Evolutionary conservation across 805 yeast genomes (phyloP), one percentile per base, ranked within the genome.

Genomic region (Jamesozyma jinghongensis): DNA sequence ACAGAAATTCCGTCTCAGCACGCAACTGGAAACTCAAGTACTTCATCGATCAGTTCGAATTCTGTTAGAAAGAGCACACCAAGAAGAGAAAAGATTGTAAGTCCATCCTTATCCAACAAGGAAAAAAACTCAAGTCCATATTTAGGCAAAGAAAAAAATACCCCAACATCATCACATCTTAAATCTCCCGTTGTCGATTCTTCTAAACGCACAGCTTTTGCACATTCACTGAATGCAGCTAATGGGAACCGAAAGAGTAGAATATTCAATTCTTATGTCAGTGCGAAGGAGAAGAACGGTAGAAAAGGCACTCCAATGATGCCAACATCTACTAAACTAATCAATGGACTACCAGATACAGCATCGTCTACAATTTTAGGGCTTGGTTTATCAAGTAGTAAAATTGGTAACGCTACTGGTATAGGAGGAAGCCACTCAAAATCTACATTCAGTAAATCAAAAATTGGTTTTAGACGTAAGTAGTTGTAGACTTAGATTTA

Each of bases 191-290:
- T 65, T 1, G 43, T 52, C 2, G 48, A 45, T 4, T 37, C 32
- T 12, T 13, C 32, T 14, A 47, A 45, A 28, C 40, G 35, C 32
- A 28, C 38, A 11, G 22, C 40, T 4, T 35, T 39, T 16, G 25
- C 43, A 10, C 18, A 31, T 5, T 31, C 48, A 4, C 14, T 40
- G 1, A 25, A 27, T n/a, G 32, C 27, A 3, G 34, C 37, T 19
- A 37, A 27, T 3, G 7, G 33, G 13, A 43, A 36, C 30, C 40
- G 41, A 34, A 40, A 32, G n/a, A 42, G 47, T 20, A 52, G 66
- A 19, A 55, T 66, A 43, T 60, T 67, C 38, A 62, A 61, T 36
- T 57, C 59, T 5, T 54, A 64, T 37, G 63, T 66, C 2, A 57
- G 45, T 20, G 40, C 54, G 1, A 47, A 38, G 14, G 49, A 39